Percentiles rank a stretch among this genome's conserved stretches.
Evolutionary conservation across 2,329 filamentous ascomycete species (phyloP).

Genomic region (Claviceps arundinis): DNA sequence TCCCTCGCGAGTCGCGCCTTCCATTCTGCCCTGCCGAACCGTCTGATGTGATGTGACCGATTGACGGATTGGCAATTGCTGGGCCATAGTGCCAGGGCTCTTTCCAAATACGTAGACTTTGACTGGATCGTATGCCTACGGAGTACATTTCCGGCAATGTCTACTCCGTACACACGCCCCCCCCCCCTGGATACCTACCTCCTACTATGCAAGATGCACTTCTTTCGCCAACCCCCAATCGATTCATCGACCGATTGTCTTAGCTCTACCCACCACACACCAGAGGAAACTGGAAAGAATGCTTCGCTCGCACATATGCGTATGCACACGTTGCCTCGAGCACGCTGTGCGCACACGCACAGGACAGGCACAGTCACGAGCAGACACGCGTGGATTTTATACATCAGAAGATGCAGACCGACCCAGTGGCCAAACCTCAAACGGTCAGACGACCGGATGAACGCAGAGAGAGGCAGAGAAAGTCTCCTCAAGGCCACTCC

Average conservation of each 20-base stretch:
- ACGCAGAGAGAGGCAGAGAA: not conserved
- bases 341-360: not conserved
- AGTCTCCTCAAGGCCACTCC: not conserved
- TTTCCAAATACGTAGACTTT: not conserved
- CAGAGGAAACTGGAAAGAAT: no score
- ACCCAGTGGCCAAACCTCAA: not conserved
- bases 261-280: no score
- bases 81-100: not conserved
- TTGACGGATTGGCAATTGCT: not conserved
- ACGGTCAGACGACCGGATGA: not conserved
- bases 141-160: not conserved
- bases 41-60: no score
- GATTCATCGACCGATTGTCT: not conserved
- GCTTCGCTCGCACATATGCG: not conserved
- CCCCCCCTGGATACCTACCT: not conserved
- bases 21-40: not conserved
- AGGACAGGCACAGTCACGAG: not conserved
- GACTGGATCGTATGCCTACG: not conserved
- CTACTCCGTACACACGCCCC: not conserved
- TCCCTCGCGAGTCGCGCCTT: slow-evolving; percentile 4
- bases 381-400: not conserved
- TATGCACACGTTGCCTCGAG: not conserved
- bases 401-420: not conserved
- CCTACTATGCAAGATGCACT: not conserved
- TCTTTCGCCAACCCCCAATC: not conserved